phyloP scores from a whole-genome alignment of 495 filamentous ascomycete species.

The Letharia columbiana region DNA sequence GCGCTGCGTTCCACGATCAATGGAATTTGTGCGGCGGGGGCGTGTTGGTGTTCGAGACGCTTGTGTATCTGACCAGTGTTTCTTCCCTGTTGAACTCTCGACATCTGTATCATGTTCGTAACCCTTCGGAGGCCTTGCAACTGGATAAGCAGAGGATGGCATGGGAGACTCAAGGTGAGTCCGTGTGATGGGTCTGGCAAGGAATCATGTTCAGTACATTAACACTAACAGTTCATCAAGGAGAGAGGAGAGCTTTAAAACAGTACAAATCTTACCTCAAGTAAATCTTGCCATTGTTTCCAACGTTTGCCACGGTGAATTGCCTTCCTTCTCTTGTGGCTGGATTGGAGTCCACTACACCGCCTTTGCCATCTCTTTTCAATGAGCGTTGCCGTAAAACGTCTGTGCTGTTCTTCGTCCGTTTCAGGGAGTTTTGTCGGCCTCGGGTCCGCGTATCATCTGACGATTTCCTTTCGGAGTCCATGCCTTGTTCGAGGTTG shows the following conservation, averaged over 20 bases:
- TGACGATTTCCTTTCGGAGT: conserved; percentile 18
- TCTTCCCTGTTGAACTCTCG: conserved; percentile 20
- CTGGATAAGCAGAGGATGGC: conserved; percentile 51
- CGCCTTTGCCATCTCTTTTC: conserved; percentile 33
- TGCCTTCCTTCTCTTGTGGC: conserved; percentile 53
- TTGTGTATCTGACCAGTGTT: conserved; percentile 30
- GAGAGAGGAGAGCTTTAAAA: neutral
- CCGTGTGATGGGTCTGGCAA: conserved; percentile 50
- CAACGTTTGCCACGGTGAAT: conserved; percentile 91
- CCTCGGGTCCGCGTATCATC: conserved; percentile 12
- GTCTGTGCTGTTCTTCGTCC: conserved; percentile 42
- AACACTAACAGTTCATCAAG: conserved; percentile 4
- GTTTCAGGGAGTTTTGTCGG: conserved; percentile 32
- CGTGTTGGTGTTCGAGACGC: conserved; percentile 29
- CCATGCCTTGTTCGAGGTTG: conserved; percentile 21
- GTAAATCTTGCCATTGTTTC: conserved; percentile 88
- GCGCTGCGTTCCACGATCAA: conserved; percentile 27
- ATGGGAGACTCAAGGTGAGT: conserved; percentile 46
- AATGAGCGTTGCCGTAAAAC: conserved; percentile 36
- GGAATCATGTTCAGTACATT: conserved; percentile 9
- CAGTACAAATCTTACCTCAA: conserved; percentile 58
- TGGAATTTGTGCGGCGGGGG: conserved; percentile 29
- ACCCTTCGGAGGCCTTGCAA: conserved; percentile 47
- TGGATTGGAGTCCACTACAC: conserved; percentile 30
- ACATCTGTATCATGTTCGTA: conserved; percentile 32